phyloP scores from a whole-genome alignment of 768 basidiomycete genomes.

The Suillus luteus region DNA sequence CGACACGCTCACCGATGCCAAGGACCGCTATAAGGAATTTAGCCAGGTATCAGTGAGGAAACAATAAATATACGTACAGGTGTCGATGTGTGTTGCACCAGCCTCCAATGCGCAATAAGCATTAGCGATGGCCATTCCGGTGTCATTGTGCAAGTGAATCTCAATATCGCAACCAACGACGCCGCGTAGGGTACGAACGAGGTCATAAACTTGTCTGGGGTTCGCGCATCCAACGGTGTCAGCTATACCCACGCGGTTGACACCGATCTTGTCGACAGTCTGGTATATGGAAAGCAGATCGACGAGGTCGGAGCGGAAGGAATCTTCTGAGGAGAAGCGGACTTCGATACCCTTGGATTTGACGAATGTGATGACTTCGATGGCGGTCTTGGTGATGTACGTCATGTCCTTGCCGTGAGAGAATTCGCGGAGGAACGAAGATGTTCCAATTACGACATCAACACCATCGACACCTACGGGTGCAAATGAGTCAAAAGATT shows the following conservation, averaged over 20 bases:
- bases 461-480: conserved; percentile 91
- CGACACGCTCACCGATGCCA: conserved; percentile 98
- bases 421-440: conserved; percentile 98
- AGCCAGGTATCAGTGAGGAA: conserved; percentile 4
- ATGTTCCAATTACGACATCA: conserved; percentile 98
- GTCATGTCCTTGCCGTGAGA: conserved; percentile 99
- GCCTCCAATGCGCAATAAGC: conserved; percentile 98
- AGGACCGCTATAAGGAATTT: conserved; percentile 66
- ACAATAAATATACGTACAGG: conserved; percentile 56
- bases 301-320: conserved; percentile 99
- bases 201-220: conserved; percentile 97
- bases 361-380: conserved; percentile 98
- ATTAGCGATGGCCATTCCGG: conserved; percentile 98
- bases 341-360: conserved; percentile 99
- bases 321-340: conserved; percentile 99
- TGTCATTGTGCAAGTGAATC: conserved; percentile 97
- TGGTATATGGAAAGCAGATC: conserved; percentile 98
- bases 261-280: conserved; percentile 98
- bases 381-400: conserved; percentile 98
- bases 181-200: conserved; percentile 93
- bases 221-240: conserved; percentile 99
- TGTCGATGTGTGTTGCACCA: conserved; percentile 98
- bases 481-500: conserved; percentile 7
- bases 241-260: conserved; percentile 97
- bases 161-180: conserved; percentile 99